Percentiles rank a stretch among this genome's conserved stretches.
phyloP scores from a whole-genome alignment of 352 stramenopile species.

The Thraustochytrium striatum region DNA sequence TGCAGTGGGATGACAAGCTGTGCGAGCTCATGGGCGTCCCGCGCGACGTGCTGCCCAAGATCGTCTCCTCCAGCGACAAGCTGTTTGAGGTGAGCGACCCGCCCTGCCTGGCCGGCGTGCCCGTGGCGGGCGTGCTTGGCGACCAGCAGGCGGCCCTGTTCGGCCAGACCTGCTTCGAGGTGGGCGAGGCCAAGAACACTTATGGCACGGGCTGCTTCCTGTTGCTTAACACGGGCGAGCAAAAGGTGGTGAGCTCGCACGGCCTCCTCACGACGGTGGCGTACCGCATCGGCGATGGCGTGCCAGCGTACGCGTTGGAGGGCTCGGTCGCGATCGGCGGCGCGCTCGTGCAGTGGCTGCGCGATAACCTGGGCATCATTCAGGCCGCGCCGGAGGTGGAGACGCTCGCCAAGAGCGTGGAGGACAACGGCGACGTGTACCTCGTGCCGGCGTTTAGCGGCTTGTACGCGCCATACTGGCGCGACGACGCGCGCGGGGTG shows the following conservation, averaged over 20 bases:
- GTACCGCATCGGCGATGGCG: constrained; percentile 72
- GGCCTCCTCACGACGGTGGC: constrained; percentile 92
- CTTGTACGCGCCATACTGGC: constrained; percentile 94
- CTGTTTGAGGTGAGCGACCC: constrained; percentile 57
- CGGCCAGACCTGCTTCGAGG: constrained; percentile 89
- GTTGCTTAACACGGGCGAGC: constrained; percentile 96
- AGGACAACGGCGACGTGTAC: constrained; percentile 92
- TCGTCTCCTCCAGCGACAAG: constrained; percentile 80
- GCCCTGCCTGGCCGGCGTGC: constrained; percentile 72
- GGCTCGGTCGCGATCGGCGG: constrained; percentile 91
- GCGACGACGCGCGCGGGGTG: constrained; percentile 87
- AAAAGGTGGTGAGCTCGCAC: constrained; percentile 75
- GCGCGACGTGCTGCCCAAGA: constrained; percentile 77
- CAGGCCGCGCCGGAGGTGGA: constrained; percentile 68
- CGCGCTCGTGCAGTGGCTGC: constrained; percentile 94
- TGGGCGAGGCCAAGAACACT: constrained; percentile 91
- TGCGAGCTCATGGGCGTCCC: constrained; percentile 76
- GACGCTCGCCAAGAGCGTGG: constrained; percentile 69
- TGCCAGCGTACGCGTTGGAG: constrained; percentile 89
- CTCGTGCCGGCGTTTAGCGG: constrained; percentile 96
- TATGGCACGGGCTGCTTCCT: constrained; percentile 98
- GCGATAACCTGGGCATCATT: constrained; percentile 96
- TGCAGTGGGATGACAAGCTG: constrained; percentile 58
- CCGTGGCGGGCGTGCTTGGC: constrained; percentile 86
- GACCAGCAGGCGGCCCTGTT: constrained; percentile 96